Evolutionary conservation across 768 basidiomycete species (phyloP), one percentile per base, ranked within the genome.

Genomic region (Lactifluus subvellereus): DNA sequence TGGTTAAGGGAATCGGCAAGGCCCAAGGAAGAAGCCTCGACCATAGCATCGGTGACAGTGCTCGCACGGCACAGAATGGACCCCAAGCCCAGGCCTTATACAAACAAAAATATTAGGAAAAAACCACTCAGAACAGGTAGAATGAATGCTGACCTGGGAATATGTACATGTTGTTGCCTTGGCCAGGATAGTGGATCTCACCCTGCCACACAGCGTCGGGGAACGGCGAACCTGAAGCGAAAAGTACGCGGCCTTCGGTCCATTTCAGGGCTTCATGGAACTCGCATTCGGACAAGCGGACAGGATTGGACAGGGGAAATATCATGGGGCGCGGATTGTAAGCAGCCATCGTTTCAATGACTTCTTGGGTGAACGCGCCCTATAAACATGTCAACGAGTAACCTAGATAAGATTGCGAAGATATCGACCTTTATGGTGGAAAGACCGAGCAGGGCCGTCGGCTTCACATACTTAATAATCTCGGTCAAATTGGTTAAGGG

Each of bases 131-230:
- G 18, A 38, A 43, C n/a, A 30, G 51, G 20, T 13, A 30, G 11
- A 55, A 43, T 16, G 14, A 38, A 14, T 20, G 69, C 74, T 16
- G 47, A 83, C 84, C 83, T 54, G 85, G 85, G 79, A 87, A 87
- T 70, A 89, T 88, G 73, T 89, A 90, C 91, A 94, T 94, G 74
- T 96, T 98, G 73, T 96, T 97, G 32, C 94, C 94, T 75, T 97
- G 95, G 27, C 91, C 91, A 2, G 94, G 86, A 66, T 87, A 85
- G 67, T 87, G 76, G 38, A 67, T 79, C 57, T 76, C 77, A 35
- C 84, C 85, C 40, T 79, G 73, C 75, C 78, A 87, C 60, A 74
- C 69, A 66, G 86, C 78, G 51, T 81, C 78, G 14, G 83, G 81
- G 82, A 94, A 97, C 3, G 94, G 94, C 37, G 88, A 90, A 3